Evolutionary conservation across 2,329 filamentous ascomycete species (phyloP).

Genomic region (Ophiocordyceps australis): DNA sequence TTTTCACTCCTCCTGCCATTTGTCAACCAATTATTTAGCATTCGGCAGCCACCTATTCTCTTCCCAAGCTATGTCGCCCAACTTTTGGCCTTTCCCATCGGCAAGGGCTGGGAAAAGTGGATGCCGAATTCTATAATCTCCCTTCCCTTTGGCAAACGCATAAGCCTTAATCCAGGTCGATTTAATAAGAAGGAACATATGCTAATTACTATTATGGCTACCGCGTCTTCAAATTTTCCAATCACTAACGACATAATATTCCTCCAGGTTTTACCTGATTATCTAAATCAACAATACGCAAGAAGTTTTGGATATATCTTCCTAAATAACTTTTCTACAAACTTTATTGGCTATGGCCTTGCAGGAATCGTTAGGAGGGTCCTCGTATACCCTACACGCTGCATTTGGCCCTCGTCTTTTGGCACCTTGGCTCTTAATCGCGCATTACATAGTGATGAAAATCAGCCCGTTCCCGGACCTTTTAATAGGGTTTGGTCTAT

Average conservation of each 20-base stretch:
- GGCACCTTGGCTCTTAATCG: slow-evolving; percentile 29
- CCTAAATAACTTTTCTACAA: slow-evolving; percentile 27
- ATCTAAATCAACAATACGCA: slow-evolving; percentile 31
- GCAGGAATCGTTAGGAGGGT: slow-evolving; percentile 30
- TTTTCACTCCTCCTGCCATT: slow-evolving; percentile 26
- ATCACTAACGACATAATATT: slow-evolving; percentile 31
- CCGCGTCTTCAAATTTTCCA: slow-evolving; percentile 25
- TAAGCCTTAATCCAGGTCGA: slow-evolving; percentile 27
- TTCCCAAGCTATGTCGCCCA: slow-evolving; percentile 33
- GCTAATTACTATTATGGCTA: slow-evolving; percentile 37
- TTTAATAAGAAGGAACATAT: slow-evolving; percentile 39
- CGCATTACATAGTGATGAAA: slow-evolving; percentile 24
- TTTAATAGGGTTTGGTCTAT: slow-evolving; percentile 18
- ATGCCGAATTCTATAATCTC: slow-evolving; percentile 21
- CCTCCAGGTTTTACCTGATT: slow-evolving; percentile 26
- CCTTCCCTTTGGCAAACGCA: slow-evolving; percentile 14
- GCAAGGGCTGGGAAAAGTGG: slow-evolving; percentile 21
- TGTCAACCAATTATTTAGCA: slow-evolving; percentile 35
- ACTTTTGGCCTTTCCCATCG: slow-evolving; percentile 30
- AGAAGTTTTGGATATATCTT: slow-evolving; percentile 29
- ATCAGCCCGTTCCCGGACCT: slow-evolving; percentile 8
- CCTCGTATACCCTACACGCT: slow-evolving; percentile 31
- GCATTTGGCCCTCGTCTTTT: slow-evolving; percentile 33
- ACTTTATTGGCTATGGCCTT: slow-evolving; percentile 36
- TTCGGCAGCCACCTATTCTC: slow-evolving; percentile 30